Evolutionary conservation across 331 rosid genomes (phyloP).

Genomic region (Erythrophleum ivorense): DNA sequence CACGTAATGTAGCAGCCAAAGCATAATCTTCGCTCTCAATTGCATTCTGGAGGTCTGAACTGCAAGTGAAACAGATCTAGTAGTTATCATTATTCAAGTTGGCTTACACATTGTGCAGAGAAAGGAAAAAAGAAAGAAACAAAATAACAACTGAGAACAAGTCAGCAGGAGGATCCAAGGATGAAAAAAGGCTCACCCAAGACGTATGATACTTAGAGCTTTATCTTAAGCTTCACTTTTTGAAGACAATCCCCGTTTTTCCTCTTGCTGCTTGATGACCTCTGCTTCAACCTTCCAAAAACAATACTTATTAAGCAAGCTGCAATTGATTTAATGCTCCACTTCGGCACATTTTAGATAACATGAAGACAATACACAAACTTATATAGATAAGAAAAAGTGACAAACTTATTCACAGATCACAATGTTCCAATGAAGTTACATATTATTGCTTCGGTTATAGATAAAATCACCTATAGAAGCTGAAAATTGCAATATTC

Average conservation of each 20-base stretch:
- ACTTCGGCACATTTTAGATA: conserved; percentile 33
- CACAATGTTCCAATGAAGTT: background rate
- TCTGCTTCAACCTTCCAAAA: conserved; percentile 88
- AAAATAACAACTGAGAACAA: conserved; percentile 16
- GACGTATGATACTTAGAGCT: conserved; percentile 70
- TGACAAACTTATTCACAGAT: background rate
- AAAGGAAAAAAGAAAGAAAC: background rate
- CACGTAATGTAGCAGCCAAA: conserved; percentile 80
- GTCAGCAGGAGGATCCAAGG: conserved; percentile 15
- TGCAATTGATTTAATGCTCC: conserved; percentile 37
- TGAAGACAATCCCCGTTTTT: conserved; percentile 76
- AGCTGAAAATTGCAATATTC: conserved; percentile 13
- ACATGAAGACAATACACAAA: background rate
- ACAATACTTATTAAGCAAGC: conserved; percentile 38
- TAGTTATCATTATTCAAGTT: conserved; percentile 17
- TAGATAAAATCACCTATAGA: conserved; percentile 29
- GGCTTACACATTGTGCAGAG: conserved; percentile 11
- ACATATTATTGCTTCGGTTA: background rate
- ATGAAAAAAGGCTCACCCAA: conserved; percentile 59
- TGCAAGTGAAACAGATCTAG: conserved; percentile 51
- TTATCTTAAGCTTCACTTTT: conserved; percentile 94
- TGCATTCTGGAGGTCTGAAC: conserved; percentile 86
- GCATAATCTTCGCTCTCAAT: conserved; percentile 78
- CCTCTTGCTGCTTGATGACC: conserved; percentile 74
- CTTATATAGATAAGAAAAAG: conserved; percentile 6